A percentile compares a stretch with the other conserved stretches of the same genome.
These are phyloP conservation scores for Fusarium tricinctum DNA, from an alignment of 2,329 filamentous ascomycete genomes.

Conservation along the genomic window DNA sequence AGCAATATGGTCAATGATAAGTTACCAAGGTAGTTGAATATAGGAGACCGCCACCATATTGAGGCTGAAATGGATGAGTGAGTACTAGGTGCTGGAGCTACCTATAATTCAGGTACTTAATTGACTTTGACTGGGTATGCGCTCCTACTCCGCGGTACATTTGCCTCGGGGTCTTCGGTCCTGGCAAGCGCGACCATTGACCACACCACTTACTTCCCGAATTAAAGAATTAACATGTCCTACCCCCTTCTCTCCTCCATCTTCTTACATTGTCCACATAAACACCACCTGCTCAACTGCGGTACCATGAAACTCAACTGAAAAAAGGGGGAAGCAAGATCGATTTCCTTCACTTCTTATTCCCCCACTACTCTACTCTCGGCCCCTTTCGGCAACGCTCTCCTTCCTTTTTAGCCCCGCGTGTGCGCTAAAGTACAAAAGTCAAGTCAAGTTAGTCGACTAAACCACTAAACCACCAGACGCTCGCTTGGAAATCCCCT, in stretches of 20 bases:
- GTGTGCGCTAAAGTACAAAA: slow-evolving; percentile 29
- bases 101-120: background rate
- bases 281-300: too few species aligned
- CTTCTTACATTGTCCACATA: background rate
- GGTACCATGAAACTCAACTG: slow-evolving; percentile 33
- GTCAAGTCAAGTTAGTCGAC: slow-evolving; percentile 21
- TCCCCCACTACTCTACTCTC: slow-evolving; percentile 8
- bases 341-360: slow-evolving; percentile 9
- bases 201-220: slow-evolving; percentile 15
- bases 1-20: background rate
- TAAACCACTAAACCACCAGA: slow-evolving; percentile 25
- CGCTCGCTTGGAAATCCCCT: slow-evolving; percentile 12
- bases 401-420: slow-evolving; percentile 23
- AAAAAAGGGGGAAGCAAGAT: slow-evolving; percentile 28
- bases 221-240: background rate
- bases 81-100: too few species aligned
- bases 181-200: slow-evolving; percentile 13
- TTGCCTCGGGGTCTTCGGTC: slow-evolving; percentile 2
- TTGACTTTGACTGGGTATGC: background rate
- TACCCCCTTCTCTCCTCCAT: background rate
- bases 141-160: background rate
- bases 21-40: background rate
- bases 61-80: background rate
- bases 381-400: slow-evolving; percentile 39
- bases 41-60: slow-evolving; percentile 1